Base-by-base conservation (phyloP, 2,329 filamentous ascomycete species). In the Fusarium secorum region DNA sequence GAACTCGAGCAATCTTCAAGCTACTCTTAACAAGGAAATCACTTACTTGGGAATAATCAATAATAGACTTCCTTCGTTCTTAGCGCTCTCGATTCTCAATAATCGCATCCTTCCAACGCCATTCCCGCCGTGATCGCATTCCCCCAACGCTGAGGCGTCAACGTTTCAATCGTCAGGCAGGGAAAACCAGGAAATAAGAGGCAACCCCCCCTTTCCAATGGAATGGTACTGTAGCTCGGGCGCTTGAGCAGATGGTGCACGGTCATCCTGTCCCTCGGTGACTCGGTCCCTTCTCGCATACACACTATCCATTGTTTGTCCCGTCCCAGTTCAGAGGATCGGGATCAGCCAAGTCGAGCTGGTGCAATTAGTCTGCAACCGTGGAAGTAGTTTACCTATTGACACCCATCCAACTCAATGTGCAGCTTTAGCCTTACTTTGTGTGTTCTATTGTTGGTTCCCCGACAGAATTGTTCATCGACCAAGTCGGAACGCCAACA, bases 201-300 rank as follows among this genome's bases (percentile, higher is more conserved):
- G 32, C 46, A 33, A 44, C 39, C 46, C 70, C 44, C 67, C 57
- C 53, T 49, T 72, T 70, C 64, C 64, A 48, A 63, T 72, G 48
- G 54, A 63, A 69, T 72, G 71, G 71, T 73, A 72, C 39, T 41
- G 20, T 54, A 26, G 26, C 22, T 36, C 32, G 48, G n/a, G 26
- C 32, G 32, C 48, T 51, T 24, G 32, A 35, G 13, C 33, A 33
- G 26, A 42, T 59, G 26, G 36, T 41, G 54, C 56, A 63, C 57
- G 54, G 41, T 5, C 56, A 49, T 38, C 45, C 56, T 66, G 22
- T 32, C 51, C 26, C 30, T 49, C 45, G 30, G 30, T 30, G 30
- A 30, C 30, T 30, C 30, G 56, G 56, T 56, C 28, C 46, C 32
- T 41, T 33, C 38, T 38, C 51, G n/a, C 18, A 51, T 36, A 24